A percentile compares a stretch with the other conserved stretches of the same genome.
These are phyloP conservation scores for Larix sibirica DNA, from an alignment of 83 land plant species.

Conservation along the genomic window DNA sequence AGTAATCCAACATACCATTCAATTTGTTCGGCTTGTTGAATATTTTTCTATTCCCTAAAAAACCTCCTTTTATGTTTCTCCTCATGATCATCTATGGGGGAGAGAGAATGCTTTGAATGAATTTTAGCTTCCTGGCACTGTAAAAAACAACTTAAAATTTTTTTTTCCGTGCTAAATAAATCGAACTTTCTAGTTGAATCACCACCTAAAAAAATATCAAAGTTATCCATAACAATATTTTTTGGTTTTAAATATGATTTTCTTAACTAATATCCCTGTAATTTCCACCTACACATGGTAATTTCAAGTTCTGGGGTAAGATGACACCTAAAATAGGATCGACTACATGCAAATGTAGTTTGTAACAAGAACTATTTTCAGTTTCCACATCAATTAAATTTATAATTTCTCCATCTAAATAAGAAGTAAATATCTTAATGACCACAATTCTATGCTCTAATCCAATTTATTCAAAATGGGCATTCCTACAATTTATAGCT, in stretches of 20 bases:
- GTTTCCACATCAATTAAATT: no score
- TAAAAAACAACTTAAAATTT: not conserved
- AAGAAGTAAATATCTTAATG: no score
- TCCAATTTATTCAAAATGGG: not conserved
- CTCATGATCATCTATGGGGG: not conserved
- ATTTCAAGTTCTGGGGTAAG: no score
- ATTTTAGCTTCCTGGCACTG: constrained; percentile 11
- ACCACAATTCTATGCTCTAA: not conserved
- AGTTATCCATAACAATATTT: not conserved
- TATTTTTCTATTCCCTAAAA: not conserved
- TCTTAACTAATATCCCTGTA: no score
- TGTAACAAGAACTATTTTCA: no score
- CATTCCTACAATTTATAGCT: not conserved
- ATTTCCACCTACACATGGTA: no score
- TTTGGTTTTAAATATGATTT: not conserved
- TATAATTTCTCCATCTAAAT: no score
- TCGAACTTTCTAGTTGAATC: not conserved
- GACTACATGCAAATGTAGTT: no score
- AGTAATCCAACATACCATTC: not conserved
- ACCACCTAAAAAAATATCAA: not conserved
- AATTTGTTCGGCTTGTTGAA: constrained; percentile 2
- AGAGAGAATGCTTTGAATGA: not conserved
- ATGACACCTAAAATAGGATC: no score
- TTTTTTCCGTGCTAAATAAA: not conserved
- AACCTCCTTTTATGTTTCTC: constrained; percentile 6